phyloP scores from a whole-genome alignment of 1,284 basidiomycete genomes.

The Ustilago loliicola region DNA sequence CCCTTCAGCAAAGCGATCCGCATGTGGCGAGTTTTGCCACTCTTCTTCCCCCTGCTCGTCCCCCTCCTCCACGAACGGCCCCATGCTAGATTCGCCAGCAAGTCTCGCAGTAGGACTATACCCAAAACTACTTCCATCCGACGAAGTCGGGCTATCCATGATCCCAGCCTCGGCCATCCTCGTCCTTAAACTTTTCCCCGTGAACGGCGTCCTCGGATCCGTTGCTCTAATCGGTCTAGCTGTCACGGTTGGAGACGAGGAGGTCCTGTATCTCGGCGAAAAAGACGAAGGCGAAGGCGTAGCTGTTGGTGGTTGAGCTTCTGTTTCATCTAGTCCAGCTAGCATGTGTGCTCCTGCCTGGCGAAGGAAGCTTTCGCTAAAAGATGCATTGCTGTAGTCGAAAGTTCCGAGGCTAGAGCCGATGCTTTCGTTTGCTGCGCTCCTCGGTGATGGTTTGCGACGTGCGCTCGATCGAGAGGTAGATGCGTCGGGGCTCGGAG shows the following conservation, averaged over 20 bases:
- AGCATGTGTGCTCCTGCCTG: conserved; percentile 59
- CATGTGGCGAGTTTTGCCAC: background rate
- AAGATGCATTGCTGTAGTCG: conserved; percentile 58
- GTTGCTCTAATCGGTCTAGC: conserved; percentile 18
- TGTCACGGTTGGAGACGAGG: conserved; percentile 31
- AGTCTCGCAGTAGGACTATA: conserved; percentile 21
- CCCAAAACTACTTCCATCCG: conserved; percentile 34
- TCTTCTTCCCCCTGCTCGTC: background rate
- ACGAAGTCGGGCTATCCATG: conserved; percentile 31
- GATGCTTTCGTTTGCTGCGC: conserved; percentile 35
- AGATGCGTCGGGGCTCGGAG: conserved; percentile 37
- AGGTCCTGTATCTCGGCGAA: conserved; percentile 25
- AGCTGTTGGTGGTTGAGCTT: background rate
- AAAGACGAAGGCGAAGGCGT: conserved; percentile 19
- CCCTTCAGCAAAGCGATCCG: background rate
- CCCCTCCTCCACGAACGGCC: background rate
- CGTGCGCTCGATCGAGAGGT: conserved; percentile 24
- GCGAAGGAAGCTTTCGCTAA: conserved; percentile 63
- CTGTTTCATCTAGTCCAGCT: conserved; percentile 47
- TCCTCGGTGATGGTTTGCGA: conserved; percentile 5
- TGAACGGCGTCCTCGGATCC: conserved; percentile 37
- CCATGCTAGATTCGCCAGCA: conserved; percentile 3
- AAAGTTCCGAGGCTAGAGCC: conserved; percentile 43
- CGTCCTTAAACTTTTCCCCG: conserved; percentile 35
- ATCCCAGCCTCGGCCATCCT: conserved; percentile 40